Conservation (phyloP, 345 rosid genomes). For the Murraya koenigii region DNA sequence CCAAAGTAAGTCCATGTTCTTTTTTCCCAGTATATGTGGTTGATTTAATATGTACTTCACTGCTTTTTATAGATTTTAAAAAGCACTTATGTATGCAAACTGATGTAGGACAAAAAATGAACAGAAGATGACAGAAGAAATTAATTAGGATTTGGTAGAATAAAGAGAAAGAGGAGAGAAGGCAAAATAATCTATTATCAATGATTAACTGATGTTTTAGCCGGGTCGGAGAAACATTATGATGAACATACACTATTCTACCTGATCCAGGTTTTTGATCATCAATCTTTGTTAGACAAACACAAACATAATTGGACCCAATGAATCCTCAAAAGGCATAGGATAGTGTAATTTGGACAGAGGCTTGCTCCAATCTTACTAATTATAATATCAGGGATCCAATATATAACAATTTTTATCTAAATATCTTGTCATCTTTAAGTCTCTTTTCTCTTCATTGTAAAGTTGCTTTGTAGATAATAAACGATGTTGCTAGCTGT, state of each 20-base stretch:
- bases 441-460: background rate
- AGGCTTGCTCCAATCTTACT: no score
- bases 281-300: no score
- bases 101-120: background rate
- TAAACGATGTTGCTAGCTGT: background rate
- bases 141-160: background rate
- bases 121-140: background rate
- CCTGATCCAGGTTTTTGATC: background rate
- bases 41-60: background rate
- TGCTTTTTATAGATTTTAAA: background rate
- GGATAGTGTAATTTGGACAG: no score
- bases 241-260: background rate
- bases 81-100: background rate
- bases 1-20: conserved; percentile 42
- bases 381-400: no score
- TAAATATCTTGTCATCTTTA: background rate
- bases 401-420: no score
- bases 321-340: no score
- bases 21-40: background rate
- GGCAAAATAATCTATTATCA: background rate
- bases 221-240: background rate
- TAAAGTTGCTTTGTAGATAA: background rate
- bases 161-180: background rate
- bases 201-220: background rate
- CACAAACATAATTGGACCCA: no score